Evolutionary conservation across 495 filamentous ascomycete species (phyloP).

Genomic region (Parmelia sp.): DNA sequence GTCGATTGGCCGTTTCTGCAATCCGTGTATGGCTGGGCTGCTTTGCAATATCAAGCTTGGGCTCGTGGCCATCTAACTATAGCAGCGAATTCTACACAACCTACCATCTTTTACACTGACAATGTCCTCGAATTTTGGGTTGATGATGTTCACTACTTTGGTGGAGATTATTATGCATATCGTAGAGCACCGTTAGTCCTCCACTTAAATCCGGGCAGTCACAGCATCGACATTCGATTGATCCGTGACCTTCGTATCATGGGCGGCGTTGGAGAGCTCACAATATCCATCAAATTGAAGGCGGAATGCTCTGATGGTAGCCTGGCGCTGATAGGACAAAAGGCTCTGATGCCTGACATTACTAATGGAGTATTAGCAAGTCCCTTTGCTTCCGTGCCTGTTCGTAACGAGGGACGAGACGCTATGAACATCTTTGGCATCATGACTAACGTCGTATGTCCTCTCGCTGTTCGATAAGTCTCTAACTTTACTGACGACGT

Average conservation of each 20-base stretch:
- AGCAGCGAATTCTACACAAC: constrained; percentile 21
- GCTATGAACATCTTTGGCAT: constrained; percentile 36
- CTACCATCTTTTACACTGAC: constrained; percentile 39
- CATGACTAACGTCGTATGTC: constrained; percentile 33
- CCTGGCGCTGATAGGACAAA: constrained; percentile 32
- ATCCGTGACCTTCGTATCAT: constrained; percentile 49
- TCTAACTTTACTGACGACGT: constrained; percentile 11
- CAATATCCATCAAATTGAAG: constrained; percentile 35
- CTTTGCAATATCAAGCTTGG: constrained; percentile 56
- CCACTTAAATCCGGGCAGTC: constrained; percentile 41
- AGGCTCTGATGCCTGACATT: constrained; percentile 43
- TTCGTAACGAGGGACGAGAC: constrained; percentile 41
- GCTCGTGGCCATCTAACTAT: constrained; percentile 44
- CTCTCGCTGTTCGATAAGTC: constrained; percentile 9
- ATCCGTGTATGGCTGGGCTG: constrained; percentile 54
- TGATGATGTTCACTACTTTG: constrained; percentile 46
- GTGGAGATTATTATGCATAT: constrained; percentile 52
- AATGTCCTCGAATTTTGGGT: constrained; percentile 47
- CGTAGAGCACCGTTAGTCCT: constrained; percentile 45
- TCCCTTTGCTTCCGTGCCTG: constrained; percentile 40
- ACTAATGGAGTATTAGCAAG: constrained; percentile 41
- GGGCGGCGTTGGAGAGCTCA: constrained; percentile 42
- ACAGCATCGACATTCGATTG: constrained; percentile 48
- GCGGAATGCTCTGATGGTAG: constrained; percentile 27
- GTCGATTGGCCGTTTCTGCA: constrained; percentile 48